phyloP scores from a whole-genome alignment of 2,329 filamentous ascomycete species.

The Penicillium vulpinum region DNA sequence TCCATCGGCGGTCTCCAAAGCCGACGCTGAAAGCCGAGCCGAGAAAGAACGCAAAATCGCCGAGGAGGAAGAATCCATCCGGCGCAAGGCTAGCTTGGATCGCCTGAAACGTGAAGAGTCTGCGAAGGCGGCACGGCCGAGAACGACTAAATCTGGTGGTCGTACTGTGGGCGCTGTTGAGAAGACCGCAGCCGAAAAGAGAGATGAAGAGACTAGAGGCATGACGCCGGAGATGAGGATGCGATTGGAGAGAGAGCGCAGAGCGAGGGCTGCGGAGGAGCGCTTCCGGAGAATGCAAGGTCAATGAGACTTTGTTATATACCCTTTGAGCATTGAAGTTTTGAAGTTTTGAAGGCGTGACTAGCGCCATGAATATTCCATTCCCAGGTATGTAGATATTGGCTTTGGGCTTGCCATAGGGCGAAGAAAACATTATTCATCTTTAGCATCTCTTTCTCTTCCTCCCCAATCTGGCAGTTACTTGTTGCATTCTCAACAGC shows the following conservation, averaged over 20 bases:
- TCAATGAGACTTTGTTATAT: constrained; percentile 14
- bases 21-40: constrained; percentile 69
- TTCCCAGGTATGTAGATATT: neutral
- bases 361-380: neutral
- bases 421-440: neutral
- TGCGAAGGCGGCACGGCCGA: constrained; percentile 39
- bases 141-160: constrained; percentile 55
- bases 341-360: neutral
- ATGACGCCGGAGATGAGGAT: constrained; percentile 84
- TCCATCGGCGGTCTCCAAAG: constrained; percentile 67
- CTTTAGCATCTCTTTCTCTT: neutral
- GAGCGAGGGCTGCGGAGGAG: constrained; percentile 89
- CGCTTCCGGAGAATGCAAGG: constrained; percentile 68
- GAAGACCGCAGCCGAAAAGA: constrained; percentile 76
- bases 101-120: constrained; percentile 66
- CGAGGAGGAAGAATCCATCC: constrained; percentile 66
- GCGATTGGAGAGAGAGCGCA: constrained; percentile 81
- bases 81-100: constrained; percentile 73
- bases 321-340: neutral
- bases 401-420: neutral
- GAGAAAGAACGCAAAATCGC: constrained; percentile 69
- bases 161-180: constrained; percentile 59
- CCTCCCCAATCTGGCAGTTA: neutral
- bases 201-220: constrained; percentile 80
- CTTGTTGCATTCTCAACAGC: neutral